phyloP scores from a whole-genome alignment of 805 yeast species.

The Ogataea angusta region DNA sequence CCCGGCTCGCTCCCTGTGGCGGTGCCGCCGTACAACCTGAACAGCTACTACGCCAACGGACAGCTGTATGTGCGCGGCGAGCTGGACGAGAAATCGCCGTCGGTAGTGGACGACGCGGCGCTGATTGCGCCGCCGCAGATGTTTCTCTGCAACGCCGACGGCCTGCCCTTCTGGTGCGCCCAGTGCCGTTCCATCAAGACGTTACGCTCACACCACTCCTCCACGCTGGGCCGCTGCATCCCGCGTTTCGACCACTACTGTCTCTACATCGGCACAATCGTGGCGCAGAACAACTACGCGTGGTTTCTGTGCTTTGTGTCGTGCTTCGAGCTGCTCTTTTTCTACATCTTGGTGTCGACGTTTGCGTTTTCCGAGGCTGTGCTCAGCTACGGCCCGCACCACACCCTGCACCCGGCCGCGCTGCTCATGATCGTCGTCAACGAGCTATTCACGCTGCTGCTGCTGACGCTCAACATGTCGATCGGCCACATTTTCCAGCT shows the following conservation, averaged over 20 bases:
- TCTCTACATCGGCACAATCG: conserved; percentile 66
- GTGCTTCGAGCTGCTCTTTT: conserved; percentile 36
- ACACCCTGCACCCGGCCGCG: conserved; percentile 22
- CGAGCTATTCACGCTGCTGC: conserved; percentile 45
- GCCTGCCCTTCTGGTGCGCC: conserved; percentile 76
- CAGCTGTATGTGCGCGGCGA: conserved; percentile 4
- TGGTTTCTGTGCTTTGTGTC: conserved; percentile 53
- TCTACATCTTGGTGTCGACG: conserved; percentile 39
- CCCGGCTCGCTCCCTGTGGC: conserved; percentile 50
- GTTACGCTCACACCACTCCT: conserved; percentile 69
- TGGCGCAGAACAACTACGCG: conserved; percentile 66
- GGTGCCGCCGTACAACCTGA: conserved; percentile 36
- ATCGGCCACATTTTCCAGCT: conserved; percentile 38
- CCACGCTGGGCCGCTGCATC: conserved; percentile 52
- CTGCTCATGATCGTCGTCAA: conserved; percentile 39
- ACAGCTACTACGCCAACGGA: conserved; percentile 24
- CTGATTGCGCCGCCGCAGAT: conserved; percentile 48
- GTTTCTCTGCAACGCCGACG: conserved; percentile 68
- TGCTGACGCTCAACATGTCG: conserved; percentile 39
- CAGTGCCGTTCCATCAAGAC: conserved; percentile 63
- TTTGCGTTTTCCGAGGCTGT: conserved; percentile 33
- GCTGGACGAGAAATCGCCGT: conserved; percentile 7
- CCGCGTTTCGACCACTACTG: conserved; percentile 84
- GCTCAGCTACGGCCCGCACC: conserved; percentile 22
- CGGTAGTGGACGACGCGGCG: conserved; percentile 2